Percentiles rank a stretch among this genome's conserved stretches.
phyloP scores from a whole-genome alignment of 768 basidiomycete genomes.

The Albatrellus ellisii region DNA sequence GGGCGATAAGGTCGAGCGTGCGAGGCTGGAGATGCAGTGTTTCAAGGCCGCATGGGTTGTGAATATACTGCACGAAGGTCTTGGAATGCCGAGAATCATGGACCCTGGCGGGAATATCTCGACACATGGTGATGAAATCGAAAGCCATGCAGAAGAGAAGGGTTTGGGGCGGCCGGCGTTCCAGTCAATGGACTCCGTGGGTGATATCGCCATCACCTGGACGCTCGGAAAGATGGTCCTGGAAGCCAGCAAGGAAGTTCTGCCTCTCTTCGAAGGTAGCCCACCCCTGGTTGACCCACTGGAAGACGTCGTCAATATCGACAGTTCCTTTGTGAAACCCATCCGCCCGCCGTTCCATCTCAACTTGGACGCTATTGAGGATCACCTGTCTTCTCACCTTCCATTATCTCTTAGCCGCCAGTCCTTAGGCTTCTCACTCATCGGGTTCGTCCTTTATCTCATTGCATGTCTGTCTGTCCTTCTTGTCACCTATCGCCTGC shows the following conservation, averaged over 20 bases:
- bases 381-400: conserved; percentile 51
- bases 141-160: conserved; percentile 65
- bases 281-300: conserved; percentile 57
- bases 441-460: conserved; percentile 45
- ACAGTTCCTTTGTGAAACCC: conserved; percentile 41
- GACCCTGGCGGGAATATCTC: conserved; percentile 75
- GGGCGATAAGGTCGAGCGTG: conserved; percentile 65
- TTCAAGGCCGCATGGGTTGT: conserved; percentile 99
- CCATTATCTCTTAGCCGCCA: conserved; percentile 47
- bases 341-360: conserved; percentile 48
- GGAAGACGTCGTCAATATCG: conserved; percentile 23
- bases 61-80: conserved; percentile 91
- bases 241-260: conserved; percentile 85
- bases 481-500: conserved; percentile 39
- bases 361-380: conserved; percentile 46
- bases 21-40: conserved; percentile 91
- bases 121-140: conserved; percentile 56
- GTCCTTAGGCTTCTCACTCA: conserved; percentile 62
- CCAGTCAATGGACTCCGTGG: conserved; percentile 86
- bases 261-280: conserved; percentile 28
- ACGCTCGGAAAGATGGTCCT: conserved; percentile 98
- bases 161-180: conserved; percentile 77
- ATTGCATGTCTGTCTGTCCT: conserved; percentile 29
- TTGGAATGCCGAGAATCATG: conserved; percentile 85
- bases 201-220: conserved; percentile 92